Evolutionary conservation across 139 green algal species (phyloP), one percentile per base, ranked within the genome.

Genomic region (Zygnema cylindricum): DNA sequence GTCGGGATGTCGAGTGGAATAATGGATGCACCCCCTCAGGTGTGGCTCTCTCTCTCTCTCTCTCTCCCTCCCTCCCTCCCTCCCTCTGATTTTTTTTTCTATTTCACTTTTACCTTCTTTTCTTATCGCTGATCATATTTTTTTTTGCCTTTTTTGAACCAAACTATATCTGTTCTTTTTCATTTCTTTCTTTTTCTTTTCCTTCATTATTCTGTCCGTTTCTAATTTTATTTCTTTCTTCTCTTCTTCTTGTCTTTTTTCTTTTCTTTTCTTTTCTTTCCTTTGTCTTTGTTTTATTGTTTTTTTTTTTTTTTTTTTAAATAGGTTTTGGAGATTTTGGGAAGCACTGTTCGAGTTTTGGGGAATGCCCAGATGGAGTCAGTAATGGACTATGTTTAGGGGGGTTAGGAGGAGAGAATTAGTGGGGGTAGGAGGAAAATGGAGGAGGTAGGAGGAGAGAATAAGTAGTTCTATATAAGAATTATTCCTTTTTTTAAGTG

Each of bases 1-100:
- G 97, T 99, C 41, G 97, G 97, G 23, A 94, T 99, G 90, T 98
- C 96, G 21, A 92, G 83, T 1, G 86, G 86, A 63, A 87, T 92
- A 33, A 36, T 89, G 40, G 78, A 77, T 22, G 77, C 76, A 22
- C 40, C 86, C 25, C 85, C 71, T 21, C 89, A 69, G 97, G 97
- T 49, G 77, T n/a, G 25, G 40, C 25, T 22, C 25, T 33, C 78
- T 33, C 22, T 21, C 76, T 63, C 78, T 79, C 30, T 21, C 23
- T 69, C 78, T 30, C 30, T 30, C n/a, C n/a, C 76, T 33, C 35
- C 7, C n/a, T 69, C 32, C 30, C 76, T 1, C 76, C 32, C 38
- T 11, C 1, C 25, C 23, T 83, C 22, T 0, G 32, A 41, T 21
- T 76, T 78, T 25, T 78, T 43, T 40, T 76, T 71, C 23, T 83